Percentiles rank a stretch among this genome's conserved stretches.
These are phyloP conservation scores for Pulveroboletus sp. DNA, from an alignment of 768 basidiomycete genomes.

Conservation along the genomic window DNA sequence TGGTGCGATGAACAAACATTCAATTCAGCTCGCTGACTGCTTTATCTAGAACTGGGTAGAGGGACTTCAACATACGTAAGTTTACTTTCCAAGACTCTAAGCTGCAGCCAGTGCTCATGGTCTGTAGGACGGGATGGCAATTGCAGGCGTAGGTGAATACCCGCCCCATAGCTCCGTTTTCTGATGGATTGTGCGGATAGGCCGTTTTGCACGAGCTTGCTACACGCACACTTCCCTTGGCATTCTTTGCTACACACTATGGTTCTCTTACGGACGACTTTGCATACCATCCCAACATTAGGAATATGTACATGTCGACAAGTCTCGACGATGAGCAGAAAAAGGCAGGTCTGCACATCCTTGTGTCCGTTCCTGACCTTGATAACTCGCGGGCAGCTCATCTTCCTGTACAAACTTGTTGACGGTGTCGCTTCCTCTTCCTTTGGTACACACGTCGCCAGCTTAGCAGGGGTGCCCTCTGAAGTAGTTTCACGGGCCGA, in stretches of 20 bases:
- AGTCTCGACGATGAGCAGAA: constrained; percentile 88
- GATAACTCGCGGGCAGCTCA: constrained; percentile 46
- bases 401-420: constrained; percentile 93
- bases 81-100: constrained; percentile 1
- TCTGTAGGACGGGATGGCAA: constrained; percentile 92
- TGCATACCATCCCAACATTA: constrained; percentile 84
- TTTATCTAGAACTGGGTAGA: constrained; percentile 75
- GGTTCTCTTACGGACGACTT: constrained; percentile 94
- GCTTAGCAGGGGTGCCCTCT: constrained; percentile 85
- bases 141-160: constrained; percentile 64
- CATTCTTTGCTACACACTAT: constrained; percentile 98
- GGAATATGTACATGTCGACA: constrained; percentile 95
- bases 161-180: neutral
- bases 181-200: constrained; percentile 31
- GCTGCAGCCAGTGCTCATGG: constrained; percentile 12
- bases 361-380: neutral
- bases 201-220: constrained; percentile 94
- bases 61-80: constrained; percentile 91
- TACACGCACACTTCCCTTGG: constrained; percentile 84
- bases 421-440: constrained; percentile 83
- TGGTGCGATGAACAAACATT: constrained; percentile 45
- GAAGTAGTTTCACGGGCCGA: constrained; percentile 88
- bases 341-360: constrained; percentile 47
- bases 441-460: constrained; percentile 93
- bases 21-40: constrained; percentile 7